Evolutionary conservation across 106 monocot species (phyloP), one percentile per base, ranked within the genome.

Genomic region (Agapanthus africanus): DNA sequence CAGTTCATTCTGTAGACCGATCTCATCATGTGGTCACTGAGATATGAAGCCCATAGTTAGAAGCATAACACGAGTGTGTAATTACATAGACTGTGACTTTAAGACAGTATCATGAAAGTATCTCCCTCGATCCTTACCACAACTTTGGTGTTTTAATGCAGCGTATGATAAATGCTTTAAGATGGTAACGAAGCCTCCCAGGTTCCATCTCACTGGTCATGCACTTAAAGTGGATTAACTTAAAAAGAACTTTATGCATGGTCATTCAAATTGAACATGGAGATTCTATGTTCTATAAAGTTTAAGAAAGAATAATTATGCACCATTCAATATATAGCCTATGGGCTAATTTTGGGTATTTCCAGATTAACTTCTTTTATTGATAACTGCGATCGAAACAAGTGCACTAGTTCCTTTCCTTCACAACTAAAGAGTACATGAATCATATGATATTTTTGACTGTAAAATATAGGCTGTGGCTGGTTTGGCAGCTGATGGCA

Each of bases 401-500:
- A 25, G 26, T 25, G n/a, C n/a, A 54, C 5, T 7, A 8, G n/a
- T 7, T 9, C 7, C 21, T 23, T 54, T 27, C 9, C 25, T n/a
- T 21, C 26, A 6, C 22, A 8, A 54, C 7, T 54, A 8, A 54
- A n/a, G 19, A 22, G 26, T 54, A 44, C 16, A 44, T 44, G 44
- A 6, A 44, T 25, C 21, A 15, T 16, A 32, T 33, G n/a, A n/a
- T 18, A 16, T 59, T 59, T 15, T 35, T 61, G 23, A 61, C 5
- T 36, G 19, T 34, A 13, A 68, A 61, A 11, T 69, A 11, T 23
- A 90, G 90, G 79, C 86, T 66, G 75, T 90, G 15, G 80, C 90
- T 57, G 90, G 90, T 18, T 79, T 90, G 54, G 90, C 86, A 36
- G 85, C 90, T 50, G 90, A 90, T 79, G 90, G 86, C 3, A 83